Evolutionary conservation across 2,329 filamentous ascomycete genomes (phyloP), one percentile per base, ranked within the genome.

Genomic region (Aspergillus brasiliensis): DNA sequence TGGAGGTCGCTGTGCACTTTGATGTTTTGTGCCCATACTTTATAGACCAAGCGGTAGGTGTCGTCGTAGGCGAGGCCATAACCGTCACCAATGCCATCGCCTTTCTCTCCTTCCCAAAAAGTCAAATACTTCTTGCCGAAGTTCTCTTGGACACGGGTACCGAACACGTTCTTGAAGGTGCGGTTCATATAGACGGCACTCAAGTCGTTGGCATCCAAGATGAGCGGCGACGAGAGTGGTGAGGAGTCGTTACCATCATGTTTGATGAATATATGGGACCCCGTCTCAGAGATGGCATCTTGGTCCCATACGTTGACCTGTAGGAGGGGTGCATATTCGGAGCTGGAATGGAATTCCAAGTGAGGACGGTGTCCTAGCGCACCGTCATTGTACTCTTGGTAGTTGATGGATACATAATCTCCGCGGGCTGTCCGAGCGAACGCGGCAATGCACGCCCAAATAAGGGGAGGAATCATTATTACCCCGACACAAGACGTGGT

Each of bases 101-200:
- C 58, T 28, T 60, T 60, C 2, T 60, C 58, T 15, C 58, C 58
- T 15, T 46, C 58, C 58, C 58, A 60, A n/a, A 60, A 60, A 15
- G 58, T 60, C 3, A 60, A 47, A 27, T 60, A 60, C 37, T 38
- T 56, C 38, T 47, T 56, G 27, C 58, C 58, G 8, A 31, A 31
- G n/a, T 56, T 56, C 53, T 60, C 58, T 28, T 60, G 58, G 0
- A 60, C 53, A 8, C 58, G 58, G 2, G 58, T 60, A 15, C 58
- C 58, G 15, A 60, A 60, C 10, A 60, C 58, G 10, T 60, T 60
- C 15, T 56, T 51, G 21, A 56, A 60, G 8, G 52, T 51, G 2
- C 58, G 58, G n/a, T 60, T 60, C 27, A 60, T 27, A 11, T 52
- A 60, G 15, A 60, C 58, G 10, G 58, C 58, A 47, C 58, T 56